Evolutionary conservation across 768 basidiomycete species (phyloP).

Genomic region (Suillus sp.): DNA sequence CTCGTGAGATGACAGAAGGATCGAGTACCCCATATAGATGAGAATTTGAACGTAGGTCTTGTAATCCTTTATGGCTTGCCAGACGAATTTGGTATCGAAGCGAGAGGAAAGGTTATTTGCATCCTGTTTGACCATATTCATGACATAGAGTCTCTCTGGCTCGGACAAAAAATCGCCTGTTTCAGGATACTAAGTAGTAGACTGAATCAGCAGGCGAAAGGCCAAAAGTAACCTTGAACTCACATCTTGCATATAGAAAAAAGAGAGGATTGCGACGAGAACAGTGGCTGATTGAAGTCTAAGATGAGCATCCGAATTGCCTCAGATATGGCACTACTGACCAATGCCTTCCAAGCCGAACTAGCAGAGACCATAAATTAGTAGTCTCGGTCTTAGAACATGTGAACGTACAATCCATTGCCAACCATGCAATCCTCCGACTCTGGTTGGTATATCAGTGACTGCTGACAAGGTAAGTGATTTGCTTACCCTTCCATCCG

Average conservation of each 20-base stretch:
- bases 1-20: slow-evolving; percentile 15
- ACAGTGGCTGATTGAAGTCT: slow-evolving; percentile 23
- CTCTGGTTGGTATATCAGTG: neutral
- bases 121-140: slow-evolving; percentile 47
- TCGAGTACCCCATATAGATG: slow-evolving; percentile 44
- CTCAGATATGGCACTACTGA: slow-evolving; percentile 10
- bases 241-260: slow-evolving; percentile 58
- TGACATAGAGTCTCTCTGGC: slow-evolving; percentile 41
- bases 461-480: slow-evolving; percentile 21
- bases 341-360: slow-evolving; percentile 36
- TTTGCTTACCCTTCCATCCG: slow-evolving; percentile 35
- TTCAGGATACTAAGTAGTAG: slow-evolving; percentile 47
- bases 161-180: slow-evolving; percentile 57
- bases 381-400: neutral
- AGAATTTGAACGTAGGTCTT: slow-evolving; percentile 37
- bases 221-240: slow-evolving; percentile 14
- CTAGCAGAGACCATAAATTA: slow-evolving; percentile 16
- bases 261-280: slow-evolving; percentile 28
- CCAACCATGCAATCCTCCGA: slow-evolving; percentile 38
- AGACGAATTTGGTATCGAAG: slow-evolving; percentile 46
- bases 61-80: slow-evolving; percentile 51
- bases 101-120: slow-evolving; percentile 46
- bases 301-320: neutral
- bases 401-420: slow-evolving; percentile 37
- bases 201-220: neutral